Evolutionary conservation across 2,329 filamentous ascomycete genomes (phyloP).

Genomic region (Allantophomopsis lycopodina): DNA sequence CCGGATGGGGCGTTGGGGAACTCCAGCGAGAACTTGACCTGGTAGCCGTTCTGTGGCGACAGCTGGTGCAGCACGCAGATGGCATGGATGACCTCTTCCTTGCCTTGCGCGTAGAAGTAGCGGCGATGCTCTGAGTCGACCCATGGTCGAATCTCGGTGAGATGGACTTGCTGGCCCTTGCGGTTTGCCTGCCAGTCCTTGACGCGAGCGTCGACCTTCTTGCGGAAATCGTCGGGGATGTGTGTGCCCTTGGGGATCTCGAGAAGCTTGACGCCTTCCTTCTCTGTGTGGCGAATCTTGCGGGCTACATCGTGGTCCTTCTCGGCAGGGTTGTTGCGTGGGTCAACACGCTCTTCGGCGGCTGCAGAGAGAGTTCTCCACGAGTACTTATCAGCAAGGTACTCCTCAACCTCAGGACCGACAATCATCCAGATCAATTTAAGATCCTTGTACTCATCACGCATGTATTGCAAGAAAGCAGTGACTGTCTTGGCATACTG

Average conservation of each 20-base stretch:
- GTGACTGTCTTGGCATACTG: slow-evolving; percentile 65
- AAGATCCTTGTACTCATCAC: slow-evolving; percentile 52
- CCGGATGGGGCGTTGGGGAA: slow-evolving; percentile 80
- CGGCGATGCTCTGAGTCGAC: slow-evolving; percentile 69
- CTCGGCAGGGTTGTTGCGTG: slow-evolving; percentile 50
- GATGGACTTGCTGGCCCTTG: slow-evolving; percentile 76
- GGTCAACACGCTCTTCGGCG: slow-evolving; percentile 77
- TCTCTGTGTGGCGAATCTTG: slow-evolving; percentile 76
- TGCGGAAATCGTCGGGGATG: slow-evolving; percentile 50
- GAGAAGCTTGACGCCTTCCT: slow-evolving; percentile 69
- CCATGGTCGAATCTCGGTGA: slow-evolving; percentile 86
- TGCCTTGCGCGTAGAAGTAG: slow-evolving; percentile 70
- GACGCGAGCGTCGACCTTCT: slow-evolving; percentile 59
- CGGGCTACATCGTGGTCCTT: slow-evolving; percentile 63
- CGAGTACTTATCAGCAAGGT: slow-evolving; percentile 65
- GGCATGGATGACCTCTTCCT: slow-evolving; percentile 57
- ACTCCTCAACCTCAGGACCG: slow-evolving; percentile 64
- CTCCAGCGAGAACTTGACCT: slow-evolving; percentile 92
- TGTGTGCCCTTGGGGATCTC: slow-evolving; percentile 54
- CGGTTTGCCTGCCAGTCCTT: slow-evolving; percentile 67
- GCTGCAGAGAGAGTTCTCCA: slow-evolving; percentile 85
- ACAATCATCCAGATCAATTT: slow-evolving; percentile 85
- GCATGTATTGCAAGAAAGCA: slow-evolving; percentile 63
- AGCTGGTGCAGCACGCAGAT: slow-evolving; percentile 78
- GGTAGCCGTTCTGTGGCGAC: slow-evolving; percentile 70